Base-by-base conservation (phyloP, 805 yeast species). In the Millerago galiae region DNA sequence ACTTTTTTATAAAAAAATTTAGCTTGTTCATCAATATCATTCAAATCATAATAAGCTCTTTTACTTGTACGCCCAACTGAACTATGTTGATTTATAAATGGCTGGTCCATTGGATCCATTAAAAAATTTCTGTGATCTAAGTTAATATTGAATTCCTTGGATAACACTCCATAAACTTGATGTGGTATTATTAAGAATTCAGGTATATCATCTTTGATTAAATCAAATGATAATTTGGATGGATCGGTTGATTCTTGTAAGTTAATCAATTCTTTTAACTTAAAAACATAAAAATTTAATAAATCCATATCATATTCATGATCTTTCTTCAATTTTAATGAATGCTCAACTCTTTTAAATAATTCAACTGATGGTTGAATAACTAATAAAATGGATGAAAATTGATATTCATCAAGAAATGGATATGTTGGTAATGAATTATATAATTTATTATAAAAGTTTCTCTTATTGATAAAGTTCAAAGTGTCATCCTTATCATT, bases 241-340 rank as follows among this genome's bases (percentile, higher is more conserved):
- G 39, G 39, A 31, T 38, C 34, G 4, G 12, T 48, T 2, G 32
- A 17, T 15, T 36, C 25, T 21, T 52, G 53, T 32, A 35, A 45
- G 11, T 54, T 40, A 1, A 50, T 34, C n/a, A 58, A 45, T 1
- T 44, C 41, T 3, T 42, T 32, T 1, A 60, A 36, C 15, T 59
- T 47, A 44, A 66, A 54, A 29, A 65, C 59, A 38, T 65, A 63
- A 54, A 72, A 74, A 38, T 70, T 74, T 3, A 68, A 53, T 7
- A 76, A 56, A 39, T 76, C 82, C 81, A 75, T 75, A 52, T 77
- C 82, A 47, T 67, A 74, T 28, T 75, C 79, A 15, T 56, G 44
- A 0, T 42, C 17, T 4, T 45, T 29, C 40, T 67, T 61, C 3
- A 58, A 42, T 43, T 47, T 46, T 56, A 56, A 40, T 32, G 59